Conservation (phyloP, 164 flowering plant species). For the Umbilicus rupestris region DNA sequence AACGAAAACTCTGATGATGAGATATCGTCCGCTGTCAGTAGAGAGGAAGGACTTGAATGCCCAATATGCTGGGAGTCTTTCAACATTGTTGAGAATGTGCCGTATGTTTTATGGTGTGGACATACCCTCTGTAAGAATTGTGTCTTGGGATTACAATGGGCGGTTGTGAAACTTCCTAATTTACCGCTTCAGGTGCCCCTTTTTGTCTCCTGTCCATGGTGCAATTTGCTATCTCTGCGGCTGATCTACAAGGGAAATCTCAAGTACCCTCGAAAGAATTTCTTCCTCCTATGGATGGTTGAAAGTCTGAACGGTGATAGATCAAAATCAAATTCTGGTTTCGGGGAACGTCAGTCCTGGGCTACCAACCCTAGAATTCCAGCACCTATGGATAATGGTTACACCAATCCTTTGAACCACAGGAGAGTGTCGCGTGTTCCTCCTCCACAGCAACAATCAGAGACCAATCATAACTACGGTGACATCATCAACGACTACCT, state of each 20-base stretch:
- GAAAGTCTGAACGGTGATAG: conserved; percentile 17
- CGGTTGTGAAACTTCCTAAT: conserved; percentile 15
- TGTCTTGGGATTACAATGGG: conserved; percentile 12
- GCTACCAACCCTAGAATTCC: conserved; percentile 6
- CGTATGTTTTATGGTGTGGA: conserved; percentile 19
- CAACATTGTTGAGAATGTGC: conserved; percentile 20
- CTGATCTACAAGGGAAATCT: conserved; percentile 16
- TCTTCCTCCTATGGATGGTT: conserved; percentile 19
- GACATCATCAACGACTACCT: neutral
- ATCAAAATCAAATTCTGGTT: conserved; percentile 11
- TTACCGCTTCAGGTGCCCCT: conserved; percentile 13
- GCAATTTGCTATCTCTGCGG: conserved; percentile 14
- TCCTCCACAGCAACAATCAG: conserved; percentile 6
- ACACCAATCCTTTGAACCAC: conserved; percentile 7
- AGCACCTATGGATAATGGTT: neutral
- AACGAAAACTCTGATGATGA: conserved; percentile 13
- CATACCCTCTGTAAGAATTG: conserved; percentile 19
- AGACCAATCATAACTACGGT: conserved; percentile 1
- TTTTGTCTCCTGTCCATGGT: conserved; percentile 20
- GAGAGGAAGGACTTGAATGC: conserved; percentile 17
- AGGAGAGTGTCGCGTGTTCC: neutral
- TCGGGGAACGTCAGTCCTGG: conserved; percentile 3
- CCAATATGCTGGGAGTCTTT: conserved; percentile 19
- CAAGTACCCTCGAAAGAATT: conserved; percentile 18
- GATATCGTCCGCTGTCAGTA: neutral